These are phyloP conservation scores for Stramenopiles sp. DNA, from an alignment of 352 stramenopile species.

Conservation along the genomic window DNA sequence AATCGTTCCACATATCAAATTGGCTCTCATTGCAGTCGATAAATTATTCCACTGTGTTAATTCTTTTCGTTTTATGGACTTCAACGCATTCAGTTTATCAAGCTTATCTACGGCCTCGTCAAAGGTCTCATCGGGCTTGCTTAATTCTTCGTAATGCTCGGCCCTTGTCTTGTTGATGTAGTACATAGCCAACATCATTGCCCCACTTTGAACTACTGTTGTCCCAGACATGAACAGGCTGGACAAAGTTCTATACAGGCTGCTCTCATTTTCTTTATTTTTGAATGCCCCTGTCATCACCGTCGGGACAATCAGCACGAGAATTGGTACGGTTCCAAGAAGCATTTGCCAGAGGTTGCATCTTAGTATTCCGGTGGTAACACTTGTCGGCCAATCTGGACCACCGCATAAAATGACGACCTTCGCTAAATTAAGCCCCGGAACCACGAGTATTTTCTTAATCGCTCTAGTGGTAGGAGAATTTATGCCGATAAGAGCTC, in stretches of 20 bases:
- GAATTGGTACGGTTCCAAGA: constrained; percentile 32
- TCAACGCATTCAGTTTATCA: constrained; percentile 10
- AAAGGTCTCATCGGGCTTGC: constrained; percentile 12
- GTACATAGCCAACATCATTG: constrained; percentile 24
- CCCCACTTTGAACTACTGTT: constrained; percentile 14
- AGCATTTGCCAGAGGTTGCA: constrained; percentile 31
- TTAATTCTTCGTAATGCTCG: constrained; percentile 24
- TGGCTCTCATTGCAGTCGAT: neutral
- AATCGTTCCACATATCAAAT: constrained; percentile 17
- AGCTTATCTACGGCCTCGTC: constrained; percentile 25
- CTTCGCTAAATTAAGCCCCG: constrained; percentile 31
- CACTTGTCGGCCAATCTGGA: constrained; percentile 34
- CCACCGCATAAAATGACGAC: constrained; percentile 36
- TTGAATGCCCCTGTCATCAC: constrained; percentile 32
- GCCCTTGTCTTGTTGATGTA: constrained; percentile 23
- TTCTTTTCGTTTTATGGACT: neutral
- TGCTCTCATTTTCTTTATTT: constrained; percentile 25
- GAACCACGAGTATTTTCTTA: constrained; percentile 27
- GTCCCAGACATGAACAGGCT: constrained; percentile 13
- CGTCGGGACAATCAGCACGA: constrained; percentile 34
- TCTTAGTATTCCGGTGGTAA: constrained; percentile 34
- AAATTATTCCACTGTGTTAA: constrained; percentile 19
- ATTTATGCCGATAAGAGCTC: constrained; percentile 34
- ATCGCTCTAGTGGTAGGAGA: constrained; percentile 30
- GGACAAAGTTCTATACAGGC: constrained; percentile 15